These are phyloP conservation scores for Ceratobasidium sp. DNA, from an alignment of 1,284 basidiomycete species.

Conservation along the genomic window DNA sequence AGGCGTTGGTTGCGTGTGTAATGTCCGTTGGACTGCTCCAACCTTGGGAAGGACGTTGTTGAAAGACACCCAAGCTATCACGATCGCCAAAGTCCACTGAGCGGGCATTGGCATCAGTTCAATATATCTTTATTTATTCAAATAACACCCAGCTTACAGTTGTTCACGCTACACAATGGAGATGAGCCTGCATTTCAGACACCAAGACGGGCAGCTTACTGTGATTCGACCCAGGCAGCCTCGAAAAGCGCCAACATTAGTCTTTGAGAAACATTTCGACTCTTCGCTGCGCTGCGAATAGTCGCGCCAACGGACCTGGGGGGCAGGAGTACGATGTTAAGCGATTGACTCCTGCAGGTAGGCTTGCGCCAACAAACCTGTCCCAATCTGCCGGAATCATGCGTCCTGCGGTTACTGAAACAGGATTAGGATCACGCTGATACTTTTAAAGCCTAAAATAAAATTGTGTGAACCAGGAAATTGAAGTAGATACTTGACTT, in stretches of 20 bases:
- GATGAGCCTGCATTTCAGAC: background rate
- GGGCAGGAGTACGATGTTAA: no score
- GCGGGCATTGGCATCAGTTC: background rate
- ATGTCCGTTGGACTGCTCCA: conserved; percentile 40
- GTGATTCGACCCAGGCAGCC: conserved; percentile 38
- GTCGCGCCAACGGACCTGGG: conserved; percentile 22
- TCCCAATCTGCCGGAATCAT: no score
- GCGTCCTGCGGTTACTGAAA: no score
- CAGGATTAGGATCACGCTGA: no score
- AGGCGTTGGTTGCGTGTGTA: conserved; percentile 42
- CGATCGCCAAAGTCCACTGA: conserved; percentile 44
- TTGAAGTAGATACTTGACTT: no score
- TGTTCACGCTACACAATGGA: conserved; percentile 18
- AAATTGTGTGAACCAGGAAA: no score
- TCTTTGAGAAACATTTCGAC: conserved; percentile 32
- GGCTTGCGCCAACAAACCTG: no score
- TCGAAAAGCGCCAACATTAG: conserved; percentile 36
- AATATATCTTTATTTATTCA: background rate
- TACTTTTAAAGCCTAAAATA: no score
- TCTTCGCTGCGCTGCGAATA: conserved; percentile 27
- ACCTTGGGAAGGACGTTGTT: conserved; percentile 41
- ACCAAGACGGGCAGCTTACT: conserved; percentile 5
- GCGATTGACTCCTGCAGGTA: no score
- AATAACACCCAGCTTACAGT: conserved; percentile 17
- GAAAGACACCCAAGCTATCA: conserved; percentile 44